Evolutionary conservation across 306 rosid genomes (phyloP).

Genomic region (Cucurbita ficifolia): DNA sequence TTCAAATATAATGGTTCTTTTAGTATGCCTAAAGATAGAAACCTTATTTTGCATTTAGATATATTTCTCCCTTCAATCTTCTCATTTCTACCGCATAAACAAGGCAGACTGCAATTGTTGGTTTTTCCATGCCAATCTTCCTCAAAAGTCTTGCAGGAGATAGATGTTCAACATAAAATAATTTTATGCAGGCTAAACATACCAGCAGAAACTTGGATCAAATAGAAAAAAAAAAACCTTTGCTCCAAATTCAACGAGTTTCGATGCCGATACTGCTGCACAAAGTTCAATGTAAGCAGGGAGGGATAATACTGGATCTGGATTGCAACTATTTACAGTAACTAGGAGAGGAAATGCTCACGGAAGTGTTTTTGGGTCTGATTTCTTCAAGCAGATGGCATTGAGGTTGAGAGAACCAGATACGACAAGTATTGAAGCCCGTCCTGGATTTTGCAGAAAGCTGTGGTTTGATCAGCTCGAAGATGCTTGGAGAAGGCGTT

Average conservation of each 20-base stretch:
- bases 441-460: conserved; percentile 67
- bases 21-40: neutral
- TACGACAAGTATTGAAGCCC: conserved; percentile 66
- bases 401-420: conserved; percentile 65
- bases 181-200: neutral
- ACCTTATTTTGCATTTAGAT: neutral
- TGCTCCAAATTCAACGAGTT: conserved; percentile 7
- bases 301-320: neutral
- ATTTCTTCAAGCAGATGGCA: conserved; percentile 44
- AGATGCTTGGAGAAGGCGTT: conserved; percentile 49
- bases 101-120: neutral
- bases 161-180: neutral
- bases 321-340: neutral
- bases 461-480: conserved; percentile 51
- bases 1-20: too few species aligned
- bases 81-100: neutral
- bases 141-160: neutral
- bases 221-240: neutral
- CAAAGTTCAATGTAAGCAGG: neutral
- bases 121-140: neutral
- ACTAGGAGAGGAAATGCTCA: neutral
- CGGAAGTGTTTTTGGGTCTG: neutral
- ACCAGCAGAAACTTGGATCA: conserved; percentile 5
- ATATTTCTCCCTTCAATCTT: neutral
- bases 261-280: neutral